phyloP scores from a whole-genome alignment of 2,329 filamentous ascomycete genomes.

The Botrytis galanthina region DNA sequence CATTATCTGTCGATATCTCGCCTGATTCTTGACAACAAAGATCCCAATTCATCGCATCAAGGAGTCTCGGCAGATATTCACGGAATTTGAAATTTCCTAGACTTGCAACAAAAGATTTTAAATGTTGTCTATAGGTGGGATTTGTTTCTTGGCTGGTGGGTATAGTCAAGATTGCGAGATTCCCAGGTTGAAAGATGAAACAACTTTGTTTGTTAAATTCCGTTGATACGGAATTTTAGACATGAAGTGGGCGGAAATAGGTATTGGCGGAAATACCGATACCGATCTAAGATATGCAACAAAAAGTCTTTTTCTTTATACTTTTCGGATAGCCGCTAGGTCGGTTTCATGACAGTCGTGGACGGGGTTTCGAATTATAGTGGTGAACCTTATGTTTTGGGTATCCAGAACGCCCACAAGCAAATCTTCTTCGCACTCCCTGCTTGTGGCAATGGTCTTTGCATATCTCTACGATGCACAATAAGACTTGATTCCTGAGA shows the following conservation, averaged over 20 bases:
- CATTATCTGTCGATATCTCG: neutral
- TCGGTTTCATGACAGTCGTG: neutral
- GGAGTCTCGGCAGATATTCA: neutral
- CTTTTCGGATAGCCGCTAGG: neutral
- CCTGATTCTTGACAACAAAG: neutral
- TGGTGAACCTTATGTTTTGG: neutral
- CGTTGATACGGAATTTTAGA: neutral
- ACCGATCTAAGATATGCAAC: neutral
- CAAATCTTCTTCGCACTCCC: neutral
- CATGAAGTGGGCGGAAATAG: neutral
- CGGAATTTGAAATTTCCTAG: conserved; percentile 4
- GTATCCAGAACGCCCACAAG: neutral
- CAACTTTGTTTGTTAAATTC: neutral
- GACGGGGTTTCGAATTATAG: neutral
- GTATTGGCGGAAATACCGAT: neutral
- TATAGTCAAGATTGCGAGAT: neutral
- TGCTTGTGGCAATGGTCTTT: neutral
- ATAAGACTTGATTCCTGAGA: neutral
- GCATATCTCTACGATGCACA: neutral
- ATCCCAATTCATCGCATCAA: neutral
- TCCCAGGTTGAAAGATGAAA: neutral
- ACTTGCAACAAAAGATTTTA: neutral
- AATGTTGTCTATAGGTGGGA: neutral
- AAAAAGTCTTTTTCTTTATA: neutral
- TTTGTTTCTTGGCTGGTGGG: neutral